Percentiles rank a stretch among this genome's conserved stretches.
Conservation (phyloP, 2,329 filamentous ascomycete species). For the Pseudogymnoascus sp. region DNA sequence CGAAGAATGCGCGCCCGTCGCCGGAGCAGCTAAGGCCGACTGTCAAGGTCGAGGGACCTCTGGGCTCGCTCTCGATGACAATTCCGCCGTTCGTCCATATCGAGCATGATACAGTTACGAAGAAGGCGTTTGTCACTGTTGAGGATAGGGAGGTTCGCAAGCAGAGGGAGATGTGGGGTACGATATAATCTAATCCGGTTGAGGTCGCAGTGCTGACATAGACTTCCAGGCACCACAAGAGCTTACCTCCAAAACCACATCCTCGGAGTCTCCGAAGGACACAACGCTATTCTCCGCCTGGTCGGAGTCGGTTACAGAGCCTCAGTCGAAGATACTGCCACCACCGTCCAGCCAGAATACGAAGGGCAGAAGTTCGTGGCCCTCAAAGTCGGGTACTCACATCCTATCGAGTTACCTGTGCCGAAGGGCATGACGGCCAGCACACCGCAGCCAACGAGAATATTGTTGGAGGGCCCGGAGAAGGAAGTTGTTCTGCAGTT, state of each 20-base stretch:
- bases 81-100: constrained; percentile 76
- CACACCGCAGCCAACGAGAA: constrained; percentile 82
- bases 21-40: constrained; percentile 54
- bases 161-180: constrained; percentile 96
- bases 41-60: constrained; percentile 71
- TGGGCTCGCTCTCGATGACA: constrained; percentile 70
- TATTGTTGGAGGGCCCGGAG: constrained; percentile 81
- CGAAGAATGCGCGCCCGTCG: constrained; percentile 15
- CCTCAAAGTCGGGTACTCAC: constrained; percentile 92
- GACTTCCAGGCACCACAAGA: constrained; percentile 68
- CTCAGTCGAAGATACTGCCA: constrained; percentile 69
- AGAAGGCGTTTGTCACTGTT: constrained; percentile 63
- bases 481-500: constrained; percentile 85
- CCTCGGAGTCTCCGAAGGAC: constrained; percentile 90
- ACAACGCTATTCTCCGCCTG: constrained; percentile 84
- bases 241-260: constrained; percentile 87
- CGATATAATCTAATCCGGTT: constrained; percentile 25
- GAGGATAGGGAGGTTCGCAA: constrained; percentile 60
- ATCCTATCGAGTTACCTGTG: constrained; percentile 84
- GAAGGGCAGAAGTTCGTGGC: constrained; percentile 83
- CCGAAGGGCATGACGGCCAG: constrained; percentile 78
- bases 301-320: constrained; percentile 96
- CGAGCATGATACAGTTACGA: constrained; percentile 54
- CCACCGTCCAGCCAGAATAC: constrained; percentile 59
- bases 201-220: constrained; percentile 19